These are phyloP conservation scores for Chlorella variabilis DNA, from an alignment of 163 green algal species.

Conservation along the genomic window DNA sequence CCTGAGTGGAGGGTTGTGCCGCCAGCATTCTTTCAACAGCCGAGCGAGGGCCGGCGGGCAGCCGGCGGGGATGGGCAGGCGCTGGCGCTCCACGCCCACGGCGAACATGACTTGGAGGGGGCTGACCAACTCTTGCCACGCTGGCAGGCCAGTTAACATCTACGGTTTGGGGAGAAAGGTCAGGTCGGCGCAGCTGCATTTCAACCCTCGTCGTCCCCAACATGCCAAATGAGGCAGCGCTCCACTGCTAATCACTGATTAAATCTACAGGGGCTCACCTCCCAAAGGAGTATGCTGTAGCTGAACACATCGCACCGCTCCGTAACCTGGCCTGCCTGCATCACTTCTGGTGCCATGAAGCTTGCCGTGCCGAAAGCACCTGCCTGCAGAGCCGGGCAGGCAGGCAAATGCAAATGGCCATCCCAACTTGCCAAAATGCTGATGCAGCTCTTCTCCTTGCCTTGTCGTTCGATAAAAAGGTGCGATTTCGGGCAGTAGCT, in stretches of 20 bases:
- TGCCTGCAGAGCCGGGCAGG: slow-evolving; percentile 20
- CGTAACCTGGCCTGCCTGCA: slow-evolving; percentile 14
- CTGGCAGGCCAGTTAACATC: slow-evolving; percentile 58
- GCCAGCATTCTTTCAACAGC: slow-evolving; percentile 74
- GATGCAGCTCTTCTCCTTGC: neutral
- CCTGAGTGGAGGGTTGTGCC: slow-evolving; percentile 48
- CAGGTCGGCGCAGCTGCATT: too few species aligned
- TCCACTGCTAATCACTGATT: too few species aligned
- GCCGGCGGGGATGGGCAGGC: slow-evolving; percentile 59
- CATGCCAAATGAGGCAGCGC: too few species aligned
- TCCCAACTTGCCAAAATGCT: too few species aligned
- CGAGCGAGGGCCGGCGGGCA: slow-evolving; percentile 52
- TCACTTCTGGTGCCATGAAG: slow-evolving; percentile 68
- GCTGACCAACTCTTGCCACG: slow-evolving; percentile 58
- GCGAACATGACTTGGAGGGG: slow-evolving; percentile 55
- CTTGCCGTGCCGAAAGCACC: slow-evolving; percentile 56
- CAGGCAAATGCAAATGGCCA: neutral
- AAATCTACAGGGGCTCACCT: neutral
- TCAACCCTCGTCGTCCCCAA: too few species aligned
- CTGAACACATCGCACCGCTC: slow-evolving; percentile 18
- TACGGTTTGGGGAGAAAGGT: neutral
- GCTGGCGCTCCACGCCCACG: slow-evolving; percentile 54
- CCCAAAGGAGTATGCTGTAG: slow-evolving; percentile 66
- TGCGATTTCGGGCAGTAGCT: slow-evolving; percentile 59
- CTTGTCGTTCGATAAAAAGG: slow-evolving; percentile 56